Conservation (phyloP, 345 rosid species). For the Linum tenue region DNA sequence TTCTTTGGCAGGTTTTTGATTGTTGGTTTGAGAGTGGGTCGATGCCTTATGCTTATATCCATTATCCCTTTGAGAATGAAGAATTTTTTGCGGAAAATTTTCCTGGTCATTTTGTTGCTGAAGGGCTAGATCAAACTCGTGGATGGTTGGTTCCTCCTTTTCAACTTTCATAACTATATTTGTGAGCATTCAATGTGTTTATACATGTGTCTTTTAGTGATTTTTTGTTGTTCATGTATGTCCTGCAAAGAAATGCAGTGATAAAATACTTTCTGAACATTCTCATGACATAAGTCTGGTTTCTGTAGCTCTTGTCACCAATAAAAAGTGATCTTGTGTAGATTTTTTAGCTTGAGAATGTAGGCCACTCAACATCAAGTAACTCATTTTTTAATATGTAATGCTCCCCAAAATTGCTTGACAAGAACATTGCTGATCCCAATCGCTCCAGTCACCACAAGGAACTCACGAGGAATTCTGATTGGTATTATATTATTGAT, state of each 20-base stretch:
- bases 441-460: not conserved
- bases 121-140: slow-evolving; percentile 99
- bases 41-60: slow-evolving; percentile 99
- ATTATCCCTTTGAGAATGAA: slow-evolving; percentile 93
- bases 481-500: slow-evolving; percentile 2
- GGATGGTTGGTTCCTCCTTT: slow-evolving; percentile 68
- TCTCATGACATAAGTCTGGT: too few species aligned
- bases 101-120: slow-evolving; percentile 98
- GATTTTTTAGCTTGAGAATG: too few species aligned
- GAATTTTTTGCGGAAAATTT: slow-evolving; percentile 83
- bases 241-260: too few species aligned
- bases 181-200: too few species aligned
- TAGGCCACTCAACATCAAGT: too few species aligned
- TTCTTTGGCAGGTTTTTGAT: slow-evolving; percentile 75
- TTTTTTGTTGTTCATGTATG: too few species aligned
- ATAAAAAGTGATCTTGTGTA: too few species aligned
- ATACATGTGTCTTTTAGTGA: too few species aligned
- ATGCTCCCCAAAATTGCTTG: too few species aligned
- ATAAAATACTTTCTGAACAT: too few species aligned
- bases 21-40: slow-evolving; percentile 99
- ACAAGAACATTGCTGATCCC: not conserved
- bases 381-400: too few species aligned
- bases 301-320: too few species aligned
- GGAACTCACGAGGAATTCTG: not conserved
- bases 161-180: not conserved